Base-by-base conservation (phyloP, 164 flowering plant species). In the Malania oleifera region DNA sequence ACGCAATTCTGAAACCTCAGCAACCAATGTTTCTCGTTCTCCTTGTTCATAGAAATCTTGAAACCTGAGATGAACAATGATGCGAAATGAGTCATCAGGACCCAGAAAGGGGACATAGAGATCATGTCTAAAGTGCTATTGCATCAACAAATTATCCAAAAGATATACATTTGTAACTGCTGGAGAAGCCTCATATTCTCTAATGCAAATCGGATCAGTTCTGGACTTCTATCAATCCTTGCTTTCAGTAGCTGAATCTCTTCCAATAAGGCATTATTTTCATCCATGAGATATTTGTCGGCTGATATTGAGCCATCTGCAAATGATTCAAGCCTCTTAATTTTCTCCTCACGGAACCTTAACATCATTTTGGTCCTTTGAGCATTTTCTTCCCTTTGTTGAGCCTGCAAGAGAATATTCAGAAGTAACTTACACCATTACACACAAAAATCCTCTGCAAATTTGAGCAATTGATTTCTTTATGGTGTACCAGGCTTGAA, bases 111-210 rank as follows among this genome's bases (percentile, higher is more conserved):
- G 19, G 35, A 61, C 5, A 54, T 6, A 45, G 44, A 65, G 24
- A 14, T 35, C 28, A n/a, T 34, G 34, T 26, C 19, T 9, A 52
- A 19, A 60, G 13, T n/a, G n/a, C n/a, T n/a, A n/a, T n/a, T n/a
- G n/a, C 17, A 52, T 56, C 26, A 46, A 23, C 20, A 19, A 25
- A 48, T 39, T 6, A 29, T 48, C 19, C 28, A 54, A 8, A 40
- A 46, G 26, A 54, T 18, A 68, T 85, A 88, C 96, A 62, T 35
- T 71, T 73, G 73, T 7, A 83, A 78, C 63, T 82, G 80, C 67
- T 89, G 82, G 5, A 74, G 54, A 54, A 84, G 84, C 69, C 80
- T 78, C 25, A 67, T 68, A 60, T 89, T 86, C 74, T 86, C 93
- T 65, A 75, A 17, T 26, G 85, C 82, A 65, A 77, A 75, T 61